Evolutionary conservation across 2,329 filamentous ascomycete species (phyloP), one percentile per base, ranked within the genome.

Genomic region (Alternaria ethzedia): DNA sequence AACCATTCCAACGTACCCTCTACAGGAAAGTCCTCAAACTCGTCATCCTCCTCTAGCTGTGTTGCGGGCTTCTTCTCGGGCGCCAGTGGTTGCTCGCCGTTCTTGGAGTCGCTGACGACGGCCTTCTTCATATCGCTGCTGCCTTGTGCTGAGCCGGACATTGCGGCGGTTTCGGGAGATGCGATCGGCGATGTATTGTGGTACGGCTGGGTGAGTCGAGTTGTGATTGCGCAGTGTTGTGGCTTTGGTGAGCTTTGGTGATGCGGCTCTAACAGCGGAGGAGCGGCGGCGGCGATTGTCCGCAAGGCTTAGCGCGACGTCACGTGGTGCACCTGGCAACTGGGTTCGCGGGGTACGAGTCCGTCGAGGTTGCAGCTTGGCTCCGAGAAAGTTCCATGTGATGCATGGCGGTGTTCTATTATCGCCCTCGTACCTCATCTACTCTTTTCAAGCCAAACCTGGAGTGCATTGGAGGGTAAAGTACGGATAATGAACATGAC

Each of bases 1-100:
- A 3, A 6, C 7, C 12, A 5, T 8, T 5, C 12, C 8, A 36
- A 28, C 61, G 9, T 83, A 97, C 96, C 94, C 83, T 99, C 95
- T 60, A 97, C 92, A 25, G 96, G 96, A 78, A 99, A 99, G 81
- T 99, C 96, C 80, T 99, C 96, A 76, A 99, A 99, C 84, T 99
- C 96, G 81, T 99, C 96, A 78, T 99, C 96, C 81, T 99, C 96
- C 81, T 97, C 96, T 26, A 98, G 87, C 62, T 91, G 88, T 32
- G 90, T 84, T 58, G 85, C 81, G 62, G 88, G 85, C 81, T 91
- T 91, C 78, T 88, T 84, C 70, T 85, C 83, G 23, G 70, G 86
- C 83, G 62, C 81, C 50, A 64, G 62, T 23, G 67, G 67, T 84
- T 76, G 82, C 78, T 81, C 80, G 63, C 79, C 74, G 68, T 83